Percentiles rank a stretch among this genome's conserved stretches.
These are phyloP conservation scores for Paramecium bursaria DNA, from an alignment of 73 alveolate species.

Conservation along the genomic window DNA sequence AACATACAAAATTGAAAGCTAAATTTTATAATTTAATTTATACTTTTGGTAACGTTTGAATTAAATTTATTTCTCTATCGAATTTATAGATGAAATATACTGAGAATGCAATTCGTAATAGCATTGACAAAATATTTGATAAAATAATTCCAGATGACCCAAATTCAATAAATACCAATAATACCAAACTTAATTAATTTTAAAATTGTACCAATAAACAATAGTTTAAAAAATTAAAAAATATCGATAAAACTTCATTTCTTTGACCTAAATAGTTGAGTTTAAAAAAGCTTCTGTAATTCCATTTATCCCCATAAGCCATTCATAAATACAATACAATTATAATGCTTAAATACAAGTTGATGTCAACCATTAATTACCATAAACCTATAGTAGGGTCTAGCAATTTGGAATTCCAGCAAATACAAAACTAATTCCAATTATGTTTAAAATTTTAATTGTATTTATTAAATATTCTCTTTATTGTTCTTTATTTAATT, in stretches of 20 bases:
- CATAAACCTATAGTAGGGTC: conserved; percentile 52
- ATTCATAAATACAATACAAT: conserved; percentile 56
- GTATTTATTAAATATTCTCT: conserved; percentile 10
- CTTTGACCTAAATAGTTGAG: conserved; percentile 37
- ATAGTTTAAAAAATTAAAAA: conserved; percentile 38
- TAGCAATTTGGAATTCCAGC: conserved; percentile 61
- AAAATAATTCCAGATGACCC: conserved; percentile 59
- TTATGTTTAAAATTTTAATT: conserved; percentile 12
- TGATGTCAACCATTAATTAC: conserved; percentile 45
- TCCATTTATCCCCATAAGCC: conserved; percentile 70
- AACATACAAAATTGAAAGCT: no score
- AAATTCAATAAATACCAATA: conserved; percentile 4
- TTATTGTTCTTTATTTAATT: conserved; percentile 12
- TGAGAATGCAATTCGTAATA: conserved; percentile 43
- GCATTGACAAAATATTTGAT: conserved; percentile 51
- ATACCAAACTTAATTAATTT: not conserved
- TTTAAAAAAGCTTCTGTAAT: conserved; percentile 57
- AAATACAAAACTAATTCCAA: conserved; percentile 48
- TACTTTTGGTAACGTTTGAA: no score
- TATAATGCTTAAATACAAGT: conserved; percentile 50
- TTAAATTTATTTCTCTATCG: no score
- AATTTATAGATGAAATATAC: no score
- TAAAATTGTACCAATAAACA: conserved; percentile 3
- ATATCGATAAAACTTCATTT: conserved; percentile 54
- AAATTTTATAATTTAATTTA: no score